These are phyloP conservation scores for Moesziomyces sp. DNA, from an alignment of 1,284 basidiomycete species.

Conservation along the genomic window DNA sequence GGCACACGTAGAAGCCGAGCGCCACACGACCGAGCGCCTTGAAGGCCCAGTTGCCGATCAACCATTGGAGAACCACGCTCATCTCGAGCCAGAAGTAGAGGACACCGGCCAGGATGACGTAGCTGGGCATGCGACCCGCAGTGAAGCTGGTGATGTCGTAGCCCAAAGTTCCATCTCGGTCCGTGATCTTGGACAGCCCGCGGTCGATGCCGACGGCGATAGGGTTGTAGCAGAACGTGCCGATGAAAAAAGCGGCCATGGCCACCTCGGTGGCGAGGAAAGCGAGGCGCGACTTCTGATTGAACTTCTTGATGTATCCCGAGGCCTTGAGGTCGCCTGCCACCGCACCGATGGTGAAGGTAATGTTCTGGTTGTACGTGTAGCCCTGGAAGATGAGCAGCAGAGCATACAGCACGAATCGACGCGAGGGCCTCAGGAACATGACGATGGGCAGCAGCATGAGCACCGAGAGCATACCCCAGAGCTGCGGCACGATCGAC, in stretches of 20 bases:
- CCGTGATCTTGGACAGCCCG: constrained; percentile 63
- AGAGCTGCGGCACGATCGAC: constrained; percentile 69
- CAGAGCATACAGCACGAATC: constrained; percentile 65
- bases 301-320: constrained; percentile 68
- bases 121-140: constrained; percentile 42
- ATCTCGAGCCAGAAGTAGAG: constrained; percentile 68
- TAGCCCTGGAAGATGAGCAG: constrained; percentile 49
- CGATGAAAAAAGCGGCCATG: constrained; percentile 65
- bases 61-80: constrained; percentile 69
- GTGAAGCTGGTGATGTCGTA: constrained; percentile 51
- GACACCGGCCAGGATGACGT: constrained; percentile 48
- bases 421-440: constrained; percentile 63
- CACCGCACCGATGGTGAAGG: constrained; percentile 68
- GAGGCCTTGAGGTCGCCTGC: constrained; percentile 68
- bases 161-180: constrained; percentile 67
- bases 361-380: constrained; percentile 34
- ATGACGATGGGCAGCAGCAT: constrained; percentile 68
- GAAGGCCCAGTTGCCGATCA: constrained; percentile 67
- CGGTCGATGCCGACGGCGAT: constrained; percentile 64
- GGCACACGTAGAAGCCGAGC: constrained; percentile 70
- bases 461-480: constrained; percentile 69
- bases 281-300: constrained; percentile 68
- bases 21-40: constrained; percentile 69
- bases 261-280: constrained; percentile 63
- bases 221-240: constrained; percentile 66